These are phyloP conservation scores for Flaveria brownii DNA, from an alignment of 129 eudicot species.

Conservation along the genomic window DNA sequence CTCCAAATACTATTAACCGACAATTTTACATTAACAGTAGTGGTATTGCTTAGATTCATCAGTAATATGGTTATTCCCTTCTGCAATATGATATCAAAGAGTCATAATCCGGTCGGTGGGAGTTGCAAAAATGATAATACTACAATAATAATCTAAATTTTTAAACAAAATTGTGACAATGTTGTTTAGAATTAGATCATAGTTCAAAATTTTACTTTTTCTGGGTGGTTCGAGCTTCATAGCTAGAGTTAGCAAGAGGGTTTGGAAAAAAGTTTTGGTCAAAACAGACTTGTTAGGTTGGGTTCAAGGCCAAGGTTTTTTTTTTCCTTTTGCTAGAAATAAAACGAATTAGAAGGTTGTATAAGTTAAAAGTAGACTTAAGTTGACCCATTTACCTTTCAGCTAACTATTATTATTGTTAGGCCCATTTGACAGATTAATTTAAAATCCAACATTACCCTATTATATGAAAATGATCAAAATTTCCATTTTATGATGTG, in stretches of 20 bases:
- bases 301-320: too few species aligned
- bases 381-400: neutral
- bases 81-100: conserved; percentile 43
- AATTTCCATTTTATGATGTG: neutral
- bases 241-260: neutral
- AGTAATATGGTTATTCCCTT: conserved; percentile 55
- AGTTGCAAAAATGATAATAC: neutral
- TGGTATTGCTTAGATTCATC: conserved; percentile 62
- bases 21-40: conserved; percentile 43
- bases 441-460: neutral
- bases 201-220: too few species aligned
- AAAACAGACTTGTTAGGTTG: neutral
- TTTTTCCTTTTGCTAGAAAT: neutral
- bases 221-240: neutral
- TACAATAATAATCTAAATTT: too few species aligned
- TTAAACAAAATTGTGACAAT: too few species aligned
- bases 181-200: too few species aligned
- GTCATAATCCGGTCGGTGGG: neutral
- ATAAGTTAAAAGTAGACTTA: neutral
- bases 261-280: neutral
- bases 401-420: neutral
- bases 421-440: neutral
- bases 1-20: conserved; percentile 38
- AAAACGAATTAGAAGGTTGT: neutral
- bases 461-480: neutral